These are phyloP conservation scores for Gymnopilus dilepis DNA, from an alignment of 768 basidiomycete genomes.

Conservation along the genomic window DNA sequence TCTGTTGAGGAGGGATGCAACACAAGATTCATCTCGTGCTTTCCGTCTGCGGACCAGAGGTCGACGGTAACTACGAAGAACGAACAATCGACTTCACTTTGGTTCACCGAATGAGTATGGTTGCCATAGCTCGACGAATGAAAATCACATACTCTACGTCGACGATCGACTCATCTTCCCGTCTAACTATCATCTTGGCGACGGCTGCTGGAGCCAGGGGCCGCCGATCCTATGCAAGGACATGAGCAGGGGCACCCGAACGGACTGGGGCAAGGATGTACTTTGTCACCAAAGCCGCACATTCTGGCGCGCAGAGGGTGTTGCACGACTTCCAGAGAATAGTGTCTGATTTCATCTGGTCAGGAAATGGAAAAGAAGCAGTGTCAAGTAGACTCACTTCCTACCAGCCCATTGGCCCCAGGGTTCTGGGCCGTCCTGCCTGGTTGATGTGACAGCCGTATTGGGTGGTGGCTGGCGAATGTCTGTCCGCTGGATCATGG, in stretches of 20 bases:
- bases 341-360: conserved; percentile 56
- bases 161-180: conserved; percentile 68
- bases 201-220: conserved; percentile 92
- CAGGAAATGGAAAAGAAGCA: conserved; percentile 14
- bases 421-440: conserved; percentile 54
- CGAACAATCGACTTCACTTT: conserved; percentile 82
- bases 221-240: conserved; percentile 74
- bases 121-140: conserved; percentile 4
- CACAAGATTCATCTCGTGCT: conserved; percentile 87
- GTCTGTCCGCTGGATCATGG: conserved; percentile 74
- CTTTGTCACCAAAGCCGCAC: conserved; percentile 98
- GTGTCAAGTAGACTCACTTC: conserved; percentile 45
- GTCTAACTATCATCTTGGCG: conserved; percentile 79
- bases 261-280: conserved; percentile 34
- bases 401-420: conserved; percentile 77
- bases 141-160: conserved; percentile 73
- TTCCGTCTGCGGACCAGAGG: conserved; percentile 85
- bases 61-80: conserved; percentile 95
- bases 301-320: conserved; percentile 90
- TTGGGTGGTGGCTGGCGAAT: conserved; percentile 46
- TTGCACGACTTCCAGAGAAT: conserved; percentile 85
- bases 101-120: conserved; percentile 18
- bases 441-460: conserved; percentile 33
- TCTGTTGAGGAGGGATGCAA: conserved; percentile 84
- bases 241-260: conserved; percentile 19